Base-by-base conservation (phyloP, 371 early-diverging fungal species). In the Batrachochytrium dendrobatidis region DNA sequence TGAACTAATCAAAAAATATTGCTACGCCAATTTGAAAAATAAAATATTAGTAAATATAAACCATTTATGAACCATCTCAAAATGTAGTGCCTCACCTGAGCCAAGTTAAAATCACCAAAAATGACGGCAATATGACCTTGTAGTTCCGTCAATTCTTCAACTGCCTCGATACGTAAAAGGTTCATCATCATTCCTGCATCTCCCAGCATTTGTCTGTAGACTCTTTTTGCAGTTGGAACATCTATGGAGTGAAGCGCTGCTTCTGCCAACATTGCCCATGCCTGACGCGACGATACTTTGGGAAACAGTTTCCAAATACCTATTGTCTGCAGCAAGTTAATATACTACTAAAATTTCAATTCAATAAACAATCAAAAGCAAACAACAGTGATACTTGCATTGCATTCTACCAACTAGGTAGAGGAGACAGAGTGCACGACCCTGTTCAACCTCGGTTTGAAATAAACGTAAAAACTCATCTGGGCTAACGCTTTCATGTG, bases 191-290 rank as follows among this genome's bases (percentile, higher is more conserved):
- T 72, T 3, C 70, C 71, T 1, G 70, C 65, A 50, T 79, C 72
- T 20, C 61, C 55, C 25, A 79, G 61, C 30, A 63, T 59, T 35
- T 75, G 70, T 4, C 74, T 56, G 51, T 79, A 75, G n/a, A 75
- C 56, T 1, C 72, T 68, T 48, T 66, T 71, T 4, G 77, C 77
- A 7, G 61, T 58, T n/a, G 29, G 3, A 18, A 77, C 25, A 49
- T 79, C 79, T 53, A 75, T 53, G 5, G 62, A 51, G 7, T 62
- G 58, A 15, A 79, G 64, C 3, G 68, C 65, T 0, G 66, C 56
- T 56, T 75, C 77, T 3, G 73, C 75, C 6, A 72, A 59, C 66
- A 68, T 68, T 15, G 48, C 59, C 79, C 77, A 78, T 12, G 75
- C 60, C 52, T 66, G 68, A 31, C 52, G 46, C 12, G 63, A 53